These are phyloP conservation scores for Sedum album DNA, from an alignment of 164 flowering plant species.

Conservation along the genomic window DNA sequence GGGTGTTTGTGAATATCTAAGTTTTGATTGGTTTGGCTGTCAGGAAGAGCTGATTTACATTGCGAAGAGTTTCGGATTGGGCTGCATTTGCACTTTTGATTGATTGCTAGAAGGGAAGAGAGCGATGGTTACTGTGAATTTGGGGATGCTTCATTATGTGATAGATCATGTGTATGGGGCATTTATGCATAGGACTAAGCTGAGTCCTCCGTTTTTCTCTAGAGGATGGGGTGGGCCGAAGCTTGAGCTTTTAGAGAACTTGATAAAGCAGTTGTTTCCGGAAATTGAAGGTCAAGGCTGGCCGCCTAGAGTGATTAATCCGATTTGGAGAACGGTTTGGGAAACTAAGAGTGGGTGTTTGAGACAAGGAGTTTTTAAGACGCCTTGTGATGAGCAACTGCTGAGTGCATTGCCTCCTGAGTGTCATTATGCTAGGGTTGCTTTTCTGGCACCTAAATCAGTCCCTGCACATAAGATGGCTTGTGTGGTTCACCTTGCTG, in stretches of 20 bases:
- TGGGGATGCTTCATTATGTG: slow-evolving; percentile 84
- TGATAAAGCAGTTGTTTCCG: slow-evolving; percentile 79
- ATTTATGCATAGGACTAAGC: slow-evolving; percentile 68
- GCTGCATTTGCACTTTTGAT: background rate
- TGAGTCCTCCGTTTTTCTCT: slow-evolving; percentile 83
- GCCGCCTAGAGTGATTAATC: slow-evolving; percentile 71
- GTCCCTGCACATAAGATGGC: slow-evolving; percentile 68
- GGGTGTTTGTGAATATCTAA: background rate
- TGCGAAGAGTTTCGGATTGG: background rate
- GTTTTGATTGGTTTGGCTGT: background rate
- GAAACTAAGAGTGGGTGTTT: slow-evolving; percentile 65
- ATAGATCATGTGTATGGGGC: slow-evolving; percentile 94
- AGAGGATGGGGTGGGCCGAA: slow-evolving; percentile 91
- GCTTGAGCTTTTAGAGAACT: slow-evolving; percentile 67
- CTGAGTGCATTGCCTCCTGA: slow-evolving; percentile 87
- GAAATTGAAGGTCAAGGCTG: slow-evolving; percentile 50
- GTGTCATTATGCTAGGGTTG: slow-evolving; percentile 75
- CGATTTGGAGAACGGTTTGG: slow-evolving; percentile 86
- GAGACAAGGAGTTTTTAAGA: slow-evolving; percentile 76
- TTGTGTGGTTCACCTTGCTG: slow-evolving; percentile 98
- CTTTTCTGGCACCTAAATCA: slow-evolving; percentile 68
- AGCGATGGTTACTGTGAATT: slow-evolving; percentile 69
- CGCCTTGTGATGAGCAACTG: slow-evolving; percentile 73
- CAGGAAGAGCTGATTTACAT: background rate
- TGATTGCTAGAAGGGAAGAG: background rate